Percentiles rank a stretch among this genome's conserved stretches.
Evolutionary conservation across 2,329 filamentous ascomycete genomes (phyloP).

Genomic region (Claviceps digitariae): DNA sequence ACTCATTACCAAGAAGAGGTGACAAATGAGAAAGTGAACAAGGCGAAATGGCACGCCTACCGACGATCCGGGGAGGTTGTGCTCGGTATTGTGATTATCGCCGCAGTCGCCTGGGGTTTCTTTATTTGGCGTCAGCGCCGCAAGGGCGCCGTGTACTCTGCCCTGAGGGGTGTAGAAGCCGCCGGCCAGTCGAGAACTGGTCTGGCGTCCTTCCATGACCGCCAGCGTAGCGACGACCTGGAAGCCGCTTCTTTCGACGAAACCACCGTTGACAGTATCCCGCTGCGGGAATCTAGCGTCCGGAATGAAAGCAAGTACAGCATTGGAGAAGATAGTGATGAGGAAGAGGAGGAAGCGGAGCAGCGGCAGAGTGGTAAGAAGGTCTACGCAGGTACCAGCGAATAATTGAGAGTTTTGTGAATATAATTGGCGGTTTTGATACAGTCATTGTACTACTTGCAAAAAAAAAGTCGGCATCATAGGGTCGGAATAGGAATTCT

Average conservation of each 20-base stretch:
- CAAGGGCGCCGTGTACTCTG: conserved; percentile 40
- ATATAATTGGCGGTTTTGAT: neutral
- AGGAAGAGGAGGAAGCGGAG: conserved; percentile 22
- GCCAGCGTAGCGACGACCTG: conserved; percentile 35
- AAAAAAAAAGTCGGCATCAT: neutral
- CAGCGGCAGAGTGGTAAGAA: conserved; percentile 10
- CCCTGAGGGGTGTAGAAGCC: conserved; percentile 27
- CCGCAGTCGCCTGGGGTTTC: conserved; percentile 61
- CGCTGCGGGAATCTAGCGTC: conserved; percentile 31
- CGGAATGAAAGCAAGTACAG: conserved; percentile 36
- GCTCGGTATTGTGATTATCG: conserved; percentile 65
- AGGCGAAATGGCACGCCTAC: conserved; percentile 82
- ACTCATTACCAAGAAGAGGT: conserved; percentile 39
- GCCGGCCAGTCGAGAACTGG: conserved; percentile 20
- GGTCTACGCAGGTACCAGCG: neutral
- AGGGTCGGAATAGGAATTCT: neutral
- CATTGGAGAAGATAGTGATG: conserved; percentile 43
- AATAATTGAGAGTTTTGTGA: neutral
- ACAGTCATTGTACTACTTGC: neutral
- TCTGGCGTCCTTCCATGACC: conserved; percentile 34
- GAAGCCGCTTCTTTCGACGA: conserved; percentile 55
- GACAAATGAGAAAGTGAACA: conserved; percentile 56
- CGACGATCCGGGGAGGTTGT: conserved; percentile 77
- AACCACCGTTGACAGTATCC: conserved; percentile 49
- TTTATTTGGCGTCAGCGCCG: conserved; percentile 51